These are phyloP conservation scores for Pharus latifolius DNA, from an alignment of 176 grass and related monocot species.

Conservation along the genomic window DNA sequence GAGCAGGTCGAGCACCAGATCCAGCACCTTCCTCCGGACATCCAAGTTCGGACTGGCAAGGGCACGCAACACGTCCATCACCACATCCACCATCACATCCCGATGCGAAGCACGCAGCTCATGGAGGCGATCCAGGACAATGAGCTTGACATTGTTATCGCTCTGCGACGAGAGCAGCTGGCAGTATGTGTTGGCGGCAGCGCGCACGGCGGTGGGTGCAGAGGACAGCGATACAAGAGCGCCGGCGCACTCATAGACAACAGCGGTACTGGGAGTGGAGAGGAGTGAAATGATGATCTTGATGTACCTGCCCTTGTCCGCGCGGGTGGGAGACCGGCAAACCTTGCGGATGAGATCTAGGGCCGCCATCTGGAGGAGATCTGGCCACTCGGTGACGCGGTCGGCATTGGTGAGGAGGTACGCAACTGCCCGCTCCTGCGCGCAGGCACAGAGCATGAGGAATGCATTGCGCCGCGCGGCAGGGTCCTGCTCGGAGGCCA, in stretches of 20 bases:
- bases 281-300: conserved; percentile 52
- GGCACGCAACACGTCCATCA: conserved; percentile 57
- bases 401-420: conserved; percentile 50
- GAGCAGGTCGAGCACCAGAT: conserved; percentile 64
- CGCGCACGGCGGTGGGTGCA: conserved; percentile 50
- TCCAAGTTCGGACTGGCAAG: conserved; percentile 62
- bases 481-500: conserved; percentile 50
- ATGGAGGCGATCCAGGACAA: conserved; percentile 52
- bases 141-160: conserved; percentile 68
- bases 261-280: conserved; percentile 21
- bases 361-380: conserved; percentile 62
- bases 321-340: conserved; percentile 39
- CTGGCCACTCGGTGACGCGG: conserved; percentile 48
- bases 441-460: conserved; percentile 43
- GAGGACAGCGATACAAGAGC: conserved; percentile 57
- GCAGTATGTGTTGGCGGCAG: conserved; percentile 62
- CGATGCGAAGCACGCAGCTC: conserved; percentile 40
- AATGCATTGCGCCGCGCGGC: conserved; percentile 62
- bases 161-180: conserved; percentile 57
- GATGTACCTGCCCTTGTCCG: conserved; percentile 65
- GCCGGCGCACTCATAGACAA: conserved; percentile 51
- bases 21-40: conserved; percentile 48
- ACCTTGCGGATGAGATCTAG: conserved; percentile 68
- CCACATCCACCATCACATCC: conserved; percentile 60
- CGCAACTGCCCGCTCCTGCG: conserved; percentile 40